Conservation (phyloP, 2,329 filamentous ascomycete species). For the Aspergillus sp. region DNA sequence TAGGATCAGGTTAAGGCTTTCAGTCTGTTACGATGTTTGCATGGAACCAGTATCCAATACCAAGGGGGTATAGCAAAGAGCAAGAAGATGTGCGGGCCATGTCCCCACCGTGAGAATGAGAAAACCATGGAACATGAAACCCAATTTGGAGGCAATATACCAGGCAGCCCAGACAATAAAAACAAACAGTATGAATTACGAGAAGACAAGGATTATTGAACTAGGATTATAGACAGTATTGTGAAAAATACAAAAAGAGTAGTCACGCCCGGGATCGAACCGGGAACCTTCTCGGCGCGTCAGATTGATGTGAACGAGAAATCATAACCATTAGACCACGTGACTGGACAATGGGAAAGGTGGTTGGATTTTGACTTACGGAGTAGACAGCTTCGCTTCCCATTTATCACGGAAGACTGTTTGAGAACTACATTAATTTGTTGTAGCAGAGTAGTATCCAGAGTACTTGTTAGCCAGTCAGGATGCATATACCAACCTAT, state of each 20-base stretch:
- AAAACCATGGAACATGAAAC: background rate
- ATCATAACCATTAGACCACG: constrained; percentile 45
- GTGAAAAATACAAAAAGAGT: constrained; percentile 21
- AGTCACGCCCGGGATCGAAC: constrained; percentile 43
- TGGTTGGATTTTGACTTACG: background rate
- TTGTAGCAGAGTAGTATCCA: background rate
- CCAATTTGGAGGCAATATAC: background rate
- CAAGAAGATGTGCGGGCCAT: too few relatives aligned
- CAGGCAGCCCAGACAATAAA: background rate
- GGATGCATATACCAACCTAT: background rate
- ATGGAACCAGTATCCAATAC: too few relatives aligned
- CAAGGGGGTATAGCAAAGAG: too few relatives aligned
- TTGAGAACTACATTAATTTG: too few relatives aligned
- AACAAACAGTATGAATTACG: background rate
- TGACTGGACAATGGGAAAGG: constrained; percentile 10
- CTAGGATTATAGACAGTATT: background rate
- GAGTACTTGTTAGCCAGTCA: background rate
- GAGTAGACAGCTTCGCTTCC: background rate
- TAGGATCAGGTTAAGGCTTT: too few relatives aligned
- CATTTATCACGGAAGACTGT: too few relatives aligned
- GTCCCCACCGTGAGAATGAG: background rate
- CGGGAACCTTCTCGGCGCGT: constrained; percentile 40
- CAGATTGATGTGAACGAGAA: constrained; percentile 39
- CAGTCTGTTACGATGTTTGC: too few relatives aligned
- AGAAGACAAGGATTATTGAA: background rate